These are phyloP conservation scores for Setaria italica DNA, from an alignment of 202 grass and related monocot genomes.

Conservation along the genomic window DNA sequence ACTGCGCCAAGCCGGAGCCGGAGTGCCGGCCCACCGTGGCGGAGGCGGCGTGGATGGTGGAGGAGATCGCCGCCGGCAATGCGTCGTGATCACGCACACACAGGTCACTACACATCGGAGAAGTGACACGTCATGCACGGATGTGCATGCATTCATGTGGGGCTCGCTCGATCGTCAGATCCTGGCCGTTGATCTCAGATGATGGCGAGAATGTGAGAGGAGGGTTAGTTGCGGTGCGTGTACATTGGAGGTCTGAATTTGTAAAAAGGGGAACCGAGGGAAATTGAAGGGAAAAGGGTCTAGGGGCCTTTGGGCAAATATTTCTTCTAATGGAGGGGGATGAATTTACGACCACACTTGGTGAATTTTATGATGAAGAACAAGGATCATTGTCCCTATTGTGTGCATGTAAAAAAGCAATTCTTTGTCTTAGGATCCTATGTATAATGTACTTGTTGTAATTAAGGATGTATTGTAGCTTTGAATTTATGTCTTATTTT, in stretches of 20 bases:
- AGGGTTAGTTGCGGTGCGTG: neutral
- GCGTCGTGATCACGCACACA: conserved; percentile 8
- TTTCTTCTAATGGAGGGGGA: neutral
- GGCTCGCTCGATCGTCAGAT: conserved; percentile 7
- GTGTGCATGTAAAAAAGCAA: neutral
- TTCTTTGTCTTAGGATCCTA: neutral
- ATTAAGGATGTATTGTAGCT: neutral
- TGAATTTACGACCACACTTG: conserved; percentile 20
- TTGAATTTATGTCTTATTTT: neutral
- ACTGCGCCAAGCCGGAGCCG: conserved; percentile 43
- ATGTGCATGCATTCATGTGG: neutral
- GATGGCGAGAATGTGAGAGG: neutral
- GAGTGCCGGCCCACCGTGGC: conserved; percentile 54
- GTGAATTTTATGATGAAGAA: neutral
- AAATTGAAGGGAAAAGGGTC: neutral
- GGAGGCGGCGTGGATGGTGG: conserved; percentile 60
- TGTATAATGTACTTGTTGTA: neutral
- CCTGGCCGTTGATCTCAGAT: conserved; percentile 23
- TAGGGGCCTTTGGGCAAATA: neutral
- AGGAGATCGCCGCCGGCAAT: conserved; percentile 49
- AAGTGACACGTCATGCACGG: neutral
- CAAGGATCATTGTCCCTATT: neutral
- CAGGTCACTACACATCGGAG: neutral
- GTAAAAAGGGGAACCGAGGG: neutral
- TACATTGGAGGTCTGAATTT: conserved; percentile 26